Base-by-base conservation (phyloP, 2,329 filamentous ascomycete species). In the Trichoderma sp. region DNA sequence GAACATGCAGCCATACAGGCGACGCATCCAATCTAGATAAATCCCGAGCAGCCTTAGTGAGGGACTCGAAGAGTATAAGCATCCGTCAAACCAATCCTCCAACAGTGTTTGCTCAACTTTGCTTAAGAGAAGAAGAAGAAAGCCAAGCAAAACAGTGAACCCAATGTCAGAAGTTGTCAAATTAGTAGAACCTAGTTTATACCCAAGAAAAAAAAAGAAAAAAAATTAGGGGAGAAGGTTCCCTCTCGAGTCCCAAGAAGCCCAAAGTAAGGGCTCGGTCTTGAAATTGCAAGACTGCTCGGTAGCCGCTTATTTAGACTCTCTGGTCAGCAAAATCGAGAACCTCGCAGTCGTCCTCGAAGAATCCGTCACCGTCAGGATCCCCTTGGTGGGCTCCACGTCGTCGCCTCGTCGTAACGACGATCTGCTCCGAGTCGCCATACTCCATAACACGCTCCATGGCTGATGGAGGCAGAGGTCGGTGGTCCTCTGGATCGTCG, bases 341-440 rank as follows among this genome's bases (percentile, higher is more conserved):
- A 71, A 97, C 92, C 80, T 97, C 94, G 76, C 93, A 96, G 79
- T 97, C 94, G 79, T 97, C 93, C 82, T 97, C 94, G 77, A 97
- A 97, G 81, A 97, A 97, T 3, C 92, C 92, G 70, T 91, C 90
- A 71, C 93, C 92, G 58, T 90, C 90, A 51, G 81, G 79, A 34
- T 84, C 83, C 18, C 82, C 80, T 47, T 82, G 79, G 67, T 87
- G 84, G 65, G 84, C 85, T 51, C 85, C 83, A 53, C 87, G 89
- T 72, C 93, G 89, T 67, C 92, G 86, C 73, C 93, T 87, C 3
- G 93, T 95, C 18, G 93, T 97, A 21, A 95, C 91, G 57, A 97
- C 91, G 73, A 96, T 92, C 80, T 95, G 90, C 82, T 94, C 92
- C 65, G 91, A 87, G 73, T 91, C 88, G 73, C 89, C 83, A 76